These are phyloP conservation scores for Paraconiothyrium brasiliense DNA, from an alignment of 2,329 filamentous ascomycete species.

Conservation along the genomic window DNA sequence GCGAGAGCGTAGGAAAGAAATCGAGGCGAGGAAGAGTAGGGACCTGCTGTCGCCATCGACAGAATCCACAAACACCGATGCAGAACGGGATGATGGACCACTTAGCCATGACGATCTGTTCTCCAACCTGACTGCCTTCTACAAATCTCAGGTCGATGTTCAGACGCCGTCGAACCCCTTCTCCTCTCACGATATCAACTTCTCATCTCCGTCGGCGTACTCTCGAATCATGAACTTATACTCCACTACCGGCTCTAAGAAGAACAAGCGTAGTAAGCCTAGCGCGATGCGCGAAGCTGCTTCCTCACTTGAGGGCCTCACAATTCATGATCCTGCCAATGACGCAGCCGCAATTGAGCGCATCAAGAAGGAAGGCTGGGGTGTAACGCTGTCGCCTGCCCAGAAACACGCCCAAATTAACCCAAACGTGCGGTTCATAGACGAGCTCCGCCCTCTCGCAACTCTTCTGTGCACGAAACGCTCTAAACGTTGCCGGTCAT, in stretches of 20 bases:
- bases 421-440: slow-evolving; percentile 68
- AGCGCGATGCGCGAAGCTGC: slow-evolving; percentile 84
- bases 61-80: slow-evolving; percentile 23
- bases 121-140: slow-evolving; percentile 78
- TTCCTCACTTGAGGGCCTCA: slow-evolving; percentile 75
- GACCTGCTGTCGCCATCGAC: slow-evolving; percentile 30
- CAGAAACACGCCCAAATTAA: slow-evolving; percentile 63
- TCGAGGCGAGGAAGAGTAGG: slow-evolving; percentile 31
- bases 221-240: slow-evolving; percentile 93
- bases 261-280: slow-evolving; percentile 69
- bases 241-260: slow-evolving; percentile 63
- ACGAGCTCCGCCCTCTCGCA: slow-evolving; percentile 81
- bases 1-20: slow-evolving; percentile 47
- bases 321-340: slow-evolving; percentile 65
- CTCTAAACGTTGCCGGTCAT: slow-evolving; percentile 90
- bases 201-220: slow-evolving; percentile 80
- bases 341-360: slow-evolving; percentile 68
- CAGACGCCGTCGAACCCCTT: slow-evolving; percentile 61
- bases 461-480: slow-evolving; percentile 89
- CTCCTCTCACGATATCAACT: slow-evolving; percentile 58
- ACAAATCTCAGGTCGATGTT: slow-evolving; percentile 76
- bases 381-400: slow-evolving; percentile 65
- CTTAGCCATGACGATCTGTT: slow-evolving; percentile 76
- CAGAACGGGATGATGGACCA: slow-evolving; percentile 18
- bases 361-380: slow-evolving; percentile 69